These are phyloP conservation scores for Coemansia aciculifera DNA, from an alignment of 192 early-diverging fungal genomes.

Conservation along the genomic window DNA sequence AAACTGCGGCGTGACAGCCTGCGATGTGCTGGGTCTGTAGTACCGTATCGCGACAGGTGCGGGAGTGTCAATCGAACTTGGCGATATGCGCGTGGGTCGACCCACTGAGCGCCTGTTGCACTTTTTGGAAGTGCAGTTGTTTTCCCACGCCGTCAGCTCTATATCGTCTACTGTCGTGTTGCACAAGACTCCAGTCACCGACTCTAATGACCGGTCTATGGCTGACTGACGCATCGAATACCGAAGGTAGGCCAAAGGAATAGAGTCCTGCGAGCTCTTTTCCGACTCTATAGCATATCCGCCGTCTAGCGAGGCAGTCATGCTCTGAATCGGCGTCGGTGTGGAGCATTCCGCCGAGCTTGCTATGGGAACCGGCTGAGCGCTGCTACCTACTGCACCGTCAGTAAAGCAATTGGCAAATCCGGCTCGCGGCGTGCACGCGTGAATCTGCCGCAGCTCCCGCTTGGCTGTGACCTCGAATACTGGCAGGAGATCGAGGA, in stretches of 20 bases:
- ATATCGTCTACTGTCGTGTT: slow-evolving; percentile 9
- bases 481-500: slow-evolving; percentile 48
- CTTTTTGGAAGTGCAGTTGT: not conserved
- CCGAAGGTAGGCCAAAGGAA: slow-evolving; percentile 3
- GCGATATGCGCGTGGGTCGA: not conserved
- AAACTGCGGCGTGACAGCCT: slow-evolving; percentile 19
- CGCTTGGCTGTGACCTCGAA: slow-evolving; percentile 50
- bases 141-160: slow-evolving; percentile 13
- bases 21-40: slow-evolving; percentile 21
- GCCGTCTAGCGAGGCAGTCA: not conserved
- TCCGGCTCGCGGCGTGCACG: slow-evolving; percentile 14
- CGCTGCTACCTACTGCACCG: not conserved
- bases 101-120: not conserved
- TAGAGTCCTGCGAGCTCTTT: slow-evolving; percentile 18
- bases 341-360: slow-evolving; percentile 12
- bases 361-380: not conserved
- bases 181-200: not conserved
- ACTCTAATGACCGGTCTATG: not conserved
- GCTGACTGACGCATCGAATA: not conserved
- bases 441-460: slow-evolving; percentile 34
- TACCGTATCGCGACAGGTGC: slow-evolving; percentile 27
- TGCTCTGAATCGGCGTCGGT: not conserved
- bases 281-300: slow-evolving; percentile 35
- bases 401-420: slow-evolving; percentile 33
- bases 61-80: slow-evolving; percentile 18